Conservation (phyloP, 257 asterid genomes). For the Forsythia suspensa region DNA sequence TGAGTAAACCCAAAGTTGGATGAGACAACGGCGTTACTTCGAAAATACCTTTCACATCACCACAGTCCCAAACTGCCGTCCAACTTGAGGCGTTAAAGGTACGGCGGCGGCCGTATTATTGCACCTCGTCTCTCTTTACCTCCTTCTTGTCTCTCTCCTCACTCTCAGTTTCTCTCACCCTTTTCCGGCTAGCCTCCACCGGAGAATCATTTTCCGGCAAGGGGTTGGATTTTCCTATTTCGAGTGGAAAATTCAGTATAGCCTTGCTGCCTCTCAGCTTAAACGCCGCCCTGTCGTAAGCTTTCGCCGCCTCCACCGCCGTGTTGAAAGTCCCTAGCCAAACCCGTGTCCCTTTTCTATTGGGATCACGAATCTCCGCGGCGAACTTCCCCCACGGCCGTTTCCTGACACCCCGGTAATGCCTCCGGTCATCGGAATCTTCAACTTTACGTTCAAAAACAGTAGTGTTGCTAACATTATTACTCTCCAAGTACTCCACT, state of each 20-base stretch:
- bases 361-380: conserved; percentile 80
- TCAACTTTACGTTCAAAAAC: conserved; percentile 11
- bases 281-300: conserved; percentile 83
- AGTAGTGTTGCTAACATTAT: neutral
- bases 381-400: conserved; percentile 79
- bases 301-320: conserved; percentile 69
- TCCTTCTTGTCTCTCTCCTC: conserved; percentile 30
- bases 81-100: conserved; percentile 89
- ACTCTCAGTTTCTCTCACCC: conserved; percentile 19
- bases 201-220: conserved; percentile 22
- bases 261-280: conserved; percentile 69
- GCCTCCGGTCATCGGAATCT: conserved; percentile 41
- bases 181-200: conserved; percentile 40
- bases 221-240: conserved; percentile 38
- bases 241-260: conserved; percentile 75
- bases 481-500: neutral
- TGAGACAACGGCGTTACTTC: conserved; percentile 71
- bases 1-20: conserved; percentile 36
- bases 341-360: conserved; percentile 60
- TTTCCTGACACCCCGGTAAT: conserved; percentile 66
- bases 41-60: conserved; percentile 69
- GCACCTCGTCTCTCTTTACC: conserved; percentile 38
- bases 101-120: conserved; percentile 31
- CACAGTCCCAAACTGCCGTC: conserved; percentile 76
- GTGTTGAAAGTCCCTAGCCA: conserved; percentile 81